Base-by-base conservation (phyloP, 2,329 filamentous ascomycete genomes). In the Scopulariopsis brevicaulis region DNA sequence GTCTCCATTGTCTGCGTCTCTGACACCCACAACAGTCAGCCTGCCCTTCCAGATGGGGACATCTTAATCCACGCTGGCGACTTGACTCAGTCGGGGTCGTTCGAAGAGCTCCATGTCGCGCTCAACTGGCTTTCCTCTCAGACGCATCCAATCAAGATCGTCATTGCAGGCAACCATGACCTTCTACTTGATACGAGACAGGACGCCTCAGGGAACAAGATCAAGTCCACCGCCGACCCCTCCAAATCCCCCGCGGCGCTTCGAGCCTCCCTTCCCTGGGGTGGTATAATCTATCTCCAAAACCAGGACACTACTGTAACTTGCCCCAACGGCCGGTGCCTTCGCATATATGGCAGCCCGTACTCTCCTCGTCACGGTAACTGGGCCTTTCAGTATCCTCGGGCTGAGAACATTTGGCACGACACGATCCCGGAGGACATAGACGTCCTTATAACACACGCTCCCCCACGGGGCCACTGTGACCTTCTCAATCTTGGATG, bases 1-100 rank as follows among this genome's bases (percentile, higher is more conserved):
- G 34, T 54, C 4, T 20, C 28, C 11, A 32, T 96, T 28, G 89
- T 96, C 62, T 96, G 90, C 72, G 83, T 96, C 62, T 93, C 90
- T 11, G 93, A 96, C 72, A 96, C 93, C 0, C 93, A 96, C 73
- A 83, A 82, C 60, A 64, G 76, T n/a, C 53, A 54, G 32, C 53
- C 53, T 32, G 8, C 12, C 3, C 77, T 95, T 1, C 90, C 91
- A 0, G 71, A 79, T 11, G 92, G 91, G 58, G 91, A 96, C 69
- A 77, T 96, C 24, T 81, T 97, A 54, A 87, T 97, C 64, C 93
- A 96, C 68, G 89, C 90, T 2, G 93, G 93, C 43, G 93, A 97
- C 72, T 77, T 96, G 82, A 96, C 74, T 15, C 53, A n/a, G 20
- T 34, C 53, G n/a, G 32, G 32, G 18, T 20, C 53, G n/a, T 40